Evolutionary conservation across 768 basidiomycete species (phyloP).

Genomic region (Lentinula raphanica): DNA sequence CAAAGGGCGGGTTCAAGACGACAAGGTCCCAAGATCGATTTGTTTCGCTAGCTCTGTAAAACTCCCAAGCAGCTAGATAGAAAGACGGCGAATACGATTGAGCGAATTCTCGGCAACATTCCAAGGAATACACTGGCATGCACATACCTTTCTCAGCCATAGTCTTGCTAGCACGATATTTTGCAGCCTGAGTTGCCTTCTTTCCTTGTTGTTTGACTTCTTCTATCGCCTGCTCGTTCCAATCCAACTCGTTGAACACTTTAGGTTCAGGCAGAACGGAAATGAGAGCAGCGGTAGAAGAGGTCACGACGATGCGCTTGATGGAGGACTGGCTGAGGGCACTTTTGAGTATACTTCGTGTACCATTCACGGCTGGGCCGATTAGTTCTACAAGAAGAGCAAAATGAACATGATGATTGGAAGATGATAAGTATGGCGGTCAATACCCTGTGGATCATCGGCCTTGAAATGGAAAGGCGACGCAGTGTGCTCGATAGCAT

Average conservation of each 20-base stretch:
- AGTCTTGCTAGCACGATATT: slow-evolving; percentile 56
- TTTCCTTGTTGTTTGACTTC: slow-evolving; percentile 46
- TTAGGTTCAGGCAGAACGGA: slow-evolving; percentile 17
- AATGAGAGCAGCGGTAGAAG: slow-evolving; percentile 47
- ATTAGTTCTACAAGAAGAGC: slow-evolving; percentile 36
- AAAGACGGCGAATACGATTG: not conserved
- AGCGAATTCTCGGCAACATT: too few species aligned
- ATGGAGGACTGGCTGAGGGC: slow-evolving; percentile 20
- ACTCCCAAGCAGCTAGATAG: slow-evolving; percentile 46
- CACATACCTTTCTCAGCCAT: slow-evolving; percentile 50
- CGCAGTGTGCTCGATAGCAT: slow-evolving; percentile 66
- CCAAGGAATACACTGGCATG: too few species aligned
- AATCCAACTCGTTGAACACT: slow-evolving; percentile 46
- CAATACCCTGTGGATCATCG: slow-evolving; percentile 36
- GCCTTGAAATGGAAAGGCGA: slow-evolving; percentile 52
- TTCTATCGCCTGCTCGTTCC: slow-evolving; percentile 49
- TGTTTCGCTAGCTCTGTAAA: slow-evolving; percentile 27
- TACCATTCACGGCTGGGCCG: slow-evolving; percentile 54
- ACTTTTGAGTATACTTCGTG: slow-evolving; percentile 35
- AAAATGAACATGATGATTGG: not conserved
- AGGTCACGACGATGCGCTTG: slow-evolving; percentile 60
- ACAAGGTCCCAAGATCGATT: slow-evolving; percentile 33
- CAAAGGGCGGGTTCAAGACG: slow-evolving; percentile 34
- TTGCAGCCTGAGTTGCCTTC: slow-evolving; percentile 31
- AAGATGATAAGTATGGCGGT: not conserved